Conservation (phyloP, 1,139 yeast genomes). For the Yamadazyma conglobata region DNA sequence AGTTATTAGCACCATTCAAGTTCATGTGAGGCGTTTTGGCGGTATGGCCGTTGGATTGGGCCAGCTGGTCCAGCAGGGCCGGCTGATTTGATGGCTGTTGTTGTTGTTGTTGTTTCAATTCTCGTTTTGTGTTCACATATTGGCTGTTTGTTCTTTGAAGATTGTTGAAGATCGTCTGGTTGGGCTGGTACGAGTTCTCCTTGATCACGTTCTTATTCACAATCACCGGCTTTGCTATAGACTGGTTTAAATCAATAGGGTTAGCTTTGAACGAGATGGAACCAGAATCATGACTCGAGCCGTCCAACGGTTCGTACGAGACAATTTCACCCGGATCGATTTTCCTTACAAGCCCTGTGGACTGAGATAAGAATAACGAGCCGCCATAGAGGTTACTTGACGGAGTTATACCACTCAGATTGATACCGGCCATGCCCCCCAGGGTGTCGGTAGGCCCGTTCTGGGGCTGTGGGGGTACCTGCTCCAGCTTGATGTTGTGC, state of each 20-base stretch:
- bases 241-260: constrained; percentile 22
- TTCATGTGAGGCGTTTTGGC: constrained; percentile 4
- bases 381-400: constrained; percentile 41
- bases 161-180: constrained; percentile 44
- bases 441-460: too few species aligned
- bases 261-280: constrained; percentile 38
- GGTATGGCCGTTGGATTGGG: constrained; percentile 10
- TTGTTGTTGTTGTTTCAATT: constrained; percentile 14
- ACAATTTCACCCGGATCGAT: constrained; percentile 21
- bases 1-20: constrained; percentile 29
- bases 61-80: constrained; percentile 3
- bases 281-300: constrained; percentile 20
- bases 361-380: constrained; percentile 41
- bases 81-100: constrained; percentile 3
- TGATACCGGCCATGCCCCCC: too few species aligned
- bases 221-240: constrained; percentile 33
- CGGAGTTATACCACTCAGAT: constrained; percentile 21
- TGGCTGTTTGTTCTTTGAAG: constrained; percentile 40
- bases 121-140: constrained; percentile 25
- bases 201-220: constrained; percentile 33
- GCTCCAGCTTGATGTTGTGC: too few species aligned
- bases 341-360: constrained; percentile 42
- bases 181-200: constrained; percentile 41
- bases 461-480: too few species aligned
- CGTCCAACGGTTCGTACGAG: constrained; percentile 14